phyloP scores from a whole-genome alignment of 192 early-diverging fungal species.

The Rhizophagus prolifer region DNA sequence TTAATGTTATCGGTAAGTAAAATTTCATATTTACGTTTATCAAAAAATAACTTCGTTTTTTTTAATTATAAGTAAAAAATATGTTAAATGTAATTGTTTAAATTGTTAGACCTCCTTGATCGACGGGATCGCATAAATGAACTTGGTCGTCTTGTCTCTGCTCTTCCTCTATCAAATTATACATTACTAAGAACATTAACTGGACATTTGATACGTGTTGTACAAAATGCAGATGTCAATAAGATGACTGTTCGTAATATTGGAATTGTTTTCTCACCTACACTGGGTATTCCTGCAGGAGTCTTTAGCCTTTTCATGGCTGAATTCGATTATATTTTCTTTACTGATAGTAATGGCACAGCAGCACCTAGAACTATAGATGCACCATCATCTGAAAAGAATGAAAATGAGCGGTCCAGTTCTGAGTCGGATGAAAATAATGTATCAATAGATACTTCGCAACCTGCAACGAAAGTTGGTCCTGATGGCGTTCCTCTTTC shows the following conservation, averaged over 20 bases:
- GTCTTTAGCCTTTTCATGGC: conserved; percentile 92
- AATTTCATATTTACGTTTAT: neutral
- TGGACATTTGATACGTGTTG: conserved; percentile 88
- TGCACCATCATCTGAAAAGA: neutral
- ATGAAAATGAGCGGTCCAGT: neutral
- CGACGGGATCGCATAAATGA: conserved; percentile 79
- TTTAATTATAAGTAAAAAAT: neutral
- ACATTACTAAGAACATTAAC: conserved; percentile 82
- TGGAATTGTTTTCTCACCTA: conserved; percentile 95
- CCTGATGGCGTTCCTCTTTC: neutral
- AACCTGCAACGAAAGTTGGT: neutral
- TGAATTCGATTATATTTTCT: conserved; percentile 85
- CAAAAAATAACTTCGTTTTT: neutral
- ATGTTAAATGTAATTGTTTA: neutral
- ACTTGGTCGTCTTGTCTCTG: conserved; percentile 74
- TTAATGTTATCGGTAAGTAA: conserved; percentile 70
- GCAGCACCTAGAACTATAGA: conserved; percentile 29
- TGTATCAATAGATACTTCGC: neutral
- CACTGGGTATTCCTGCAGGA: conserved; percentile 88
- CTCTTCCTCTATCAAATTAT: conserved; percentile 87
- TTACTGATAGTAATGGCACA: conserved; percentile 65
- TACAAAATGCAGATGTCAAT: conserved; percentile 79
- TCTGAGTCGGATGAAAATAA: neutral
- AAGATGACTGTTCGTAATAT: conserved; percentile 96
- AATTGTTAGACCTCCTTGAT: conserved; percentile 66